phyloP scores from a whole-genome alignment of 2,329 filamentous ascomycete species.

The Fusarium miscanthi region DNA sequence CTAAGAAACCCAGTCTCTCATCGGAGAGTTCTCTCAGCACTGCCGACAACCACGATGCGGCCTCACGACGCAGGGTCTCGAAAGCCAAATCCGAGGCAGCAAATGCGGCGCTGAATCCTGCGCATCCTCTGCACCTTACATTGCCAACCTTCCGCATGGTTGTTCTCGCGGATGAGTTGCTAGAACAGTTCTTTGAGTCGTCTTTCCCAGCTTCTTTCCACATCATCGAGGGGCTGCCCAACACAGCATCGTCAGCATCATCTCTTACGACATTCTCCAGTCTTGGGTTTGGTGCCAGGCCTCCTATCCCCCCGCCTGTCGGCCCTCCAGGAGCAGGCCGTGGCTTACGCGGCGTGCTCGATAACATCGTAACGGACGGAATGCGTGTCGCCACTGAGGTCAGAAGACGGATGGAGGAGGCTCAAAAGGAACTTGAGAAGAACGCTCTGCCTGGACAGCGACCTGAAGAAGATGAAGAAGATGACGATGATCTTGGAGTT shows the following conservation, averaged over 20 bases:
- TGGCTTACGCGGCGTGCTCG: constrained; percentile 89
- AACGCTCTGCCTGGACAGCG: constrained; percentile 74
- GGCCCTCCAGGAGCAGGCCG: constrained; percentile 65
- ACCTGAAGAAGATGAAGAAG: constrained; percentile 78
- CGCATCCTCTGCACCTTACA: constrained; percentile 93
- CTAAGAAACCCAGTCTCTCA: constrained; percentile 57
- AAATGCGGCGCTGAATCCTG: constrained; percentile 91
- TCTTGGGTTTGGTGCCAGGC: constrained; percentile 66
- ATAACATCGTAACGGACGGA: constrained; percentile 97
- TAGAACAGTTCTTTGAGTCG: constrained; percentile 97
- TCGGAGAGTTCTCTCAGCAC: constrained; percentile 47
- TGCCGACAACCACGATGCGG: constrained; percentile 23
- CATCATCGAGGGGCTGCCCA: constrained; percentile 73
- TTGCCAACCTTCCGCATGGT: constrained; percentile 99
- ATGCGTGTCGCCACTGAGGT: constrained; percentile 97
- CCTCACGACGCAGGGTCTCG: constrained; percentile 57
- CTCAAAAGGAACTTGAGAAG: constrained; percentile 89
- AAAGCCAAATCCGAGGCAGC: constrained; percentile 79
- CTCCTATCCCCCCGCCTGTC: constrained; percentile 52
- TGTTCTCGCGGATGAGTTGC: constrained; percentile 91
- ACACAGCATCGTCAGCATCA: constrained; percentile 55
- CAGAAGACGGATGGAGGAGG: constrained; percentile 91
- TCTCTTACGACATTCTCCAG: constrained; percentile 89
- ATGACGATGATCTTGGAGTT: constrained; percentile 65
- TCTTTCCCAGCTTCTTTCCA: constrained; percentile 95